A percentile compares a stretch with the other conserved stretches of the same genome.
These are phyloP conservation scores for Chalciporus sp. DNA, from an alignment of 1,284 basidiomycete species.

Conservation along the genomic window DNA sequence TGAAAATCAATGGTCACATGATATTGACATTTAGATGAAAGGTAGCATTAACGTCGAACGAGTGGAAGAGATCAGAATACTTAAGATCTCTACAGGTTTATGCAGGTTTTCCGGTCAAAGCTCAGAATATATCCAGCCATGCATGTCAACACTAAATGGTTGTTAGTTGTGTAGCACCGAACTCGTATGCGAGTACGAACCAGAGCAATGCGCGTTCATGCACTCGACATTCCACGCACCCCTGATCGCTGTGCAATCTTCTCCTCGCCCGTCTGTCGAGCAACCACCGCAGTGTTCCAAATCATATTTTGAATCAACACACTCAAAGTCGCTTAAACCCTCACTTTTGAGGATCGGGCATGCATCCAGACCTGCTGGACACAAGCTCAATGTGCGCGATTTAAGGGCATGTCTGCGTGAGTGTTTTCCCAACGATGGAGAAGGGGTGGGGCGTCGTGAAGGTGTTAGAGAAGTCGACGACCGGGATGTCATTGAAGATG, in stretches of 20 bases:
- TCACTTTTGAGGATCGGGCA: constrained; percentile 56
- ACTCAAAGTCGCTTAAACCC: constrained; percentile 57
- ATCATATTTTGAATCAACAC: constrained; percentile 56
- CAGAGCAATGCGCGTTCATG: constrained; percentile 39
- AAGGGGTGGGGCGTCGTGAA: constrained; percentile 7
- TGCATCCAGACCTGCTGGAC: constrained; percentile 55
- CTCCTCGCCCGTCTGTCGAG: constrained; percentile 57
- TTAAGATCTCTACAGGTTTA: constrained; percentile 12
- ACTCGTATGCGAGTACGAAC: constrained; percentile 13
- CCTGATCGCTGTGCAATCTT: constrained; percentile 70
- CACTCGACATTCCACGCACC: constrained; percentile 73
- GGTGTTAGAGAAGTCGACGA: not conserved
- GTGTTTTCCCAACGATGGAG: constrained; percentile 7
- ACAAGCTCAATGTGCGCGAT: constrained; percentile 42
- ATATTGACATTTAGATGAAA: not conserved
- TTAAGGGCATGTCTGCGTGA: constrained; percentile 6
- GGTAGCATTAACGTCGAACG: no score
- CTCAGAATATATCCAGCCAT: constrained; percentile 17
- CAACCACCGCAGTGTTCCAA: constrained; percentile 78
- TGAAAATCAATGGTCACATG: not conserved
- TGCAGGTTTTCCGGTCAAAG: constrained; percentile 18
- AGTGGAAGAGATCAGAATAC: no score
- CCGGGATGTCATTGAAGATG: not conserved
- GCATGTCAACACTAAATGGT: constrained; percentile 17
- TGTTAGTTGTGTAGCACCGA: constrained; percentile 1